These are phyloP conservation scores for Saccharomyces kudriavzevii DNA, from an alignment of 805 yeast species.

Conservation along the genomic window DNA sequence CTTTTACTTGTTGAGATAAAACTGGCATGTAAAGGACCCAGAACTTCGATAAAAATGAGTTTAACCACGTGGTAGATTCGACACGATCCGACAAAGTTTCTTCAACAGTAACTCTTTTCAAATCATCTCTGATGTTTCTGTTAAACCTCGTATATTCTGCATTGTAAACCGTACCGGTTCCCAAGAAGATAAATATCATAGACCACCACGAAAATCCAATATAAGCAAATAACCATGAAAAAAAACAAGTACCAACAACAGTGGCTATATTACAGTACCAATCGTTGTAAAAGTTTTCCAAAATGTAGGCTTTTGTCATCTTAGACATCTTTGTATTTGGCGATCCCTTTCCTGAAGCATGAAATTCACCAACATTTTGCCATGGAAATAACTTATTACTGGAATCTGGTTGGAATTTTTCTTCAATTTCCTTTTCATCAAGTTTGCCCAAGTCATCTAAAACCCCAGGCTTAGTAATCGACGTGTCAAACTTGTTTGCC, in stretches of 20 bases:
- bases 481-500: constrained; percentile 25
- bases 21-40: constrained; percentile 90
- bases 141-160: constrained; percentile 70
- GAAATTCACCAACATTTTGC: constrained; percentile 29
- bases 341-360: constrained; percentile 13
- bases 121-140: constrained; percentile 67
- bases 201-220: constrained; percentile 59
- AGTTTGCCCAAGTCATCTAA: constrained; percentile 8
- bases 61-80: constrained; percentile 79
- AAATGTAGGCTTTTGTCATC: constrained; percentile 48
- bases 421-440: constrained; percentile 10
- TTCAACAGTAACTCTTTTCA: constrained; percentile 54
- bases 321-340: constrained; percentile 22
- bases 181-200: constrained; percentile 48
- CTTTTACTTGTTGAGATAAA: constrained; percentile 63
- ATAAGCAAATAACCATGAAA: constrained; percentile 60
- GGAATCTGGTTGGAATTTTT: constrained; percentile 9
- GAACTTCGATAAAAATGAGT: constrained; percentile 66
- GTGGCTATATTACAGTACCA: constrained; percentile 61
- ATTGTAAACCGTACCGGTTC: constrained; percentile 59
- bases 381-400: constrained; percentile 30
- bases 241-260: constrained; percentile 62
- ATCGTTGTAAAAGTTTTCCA: constrained; percentile 64
- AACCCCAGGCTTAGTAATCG: constrained; percentile 21
- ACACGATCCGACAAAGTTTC: constrained; percentile 53